Evolutionary conservation across 2,329 filamentous ascomycete species (phyloP).

Genomic region (Metarhizium brunneum): DNA sequence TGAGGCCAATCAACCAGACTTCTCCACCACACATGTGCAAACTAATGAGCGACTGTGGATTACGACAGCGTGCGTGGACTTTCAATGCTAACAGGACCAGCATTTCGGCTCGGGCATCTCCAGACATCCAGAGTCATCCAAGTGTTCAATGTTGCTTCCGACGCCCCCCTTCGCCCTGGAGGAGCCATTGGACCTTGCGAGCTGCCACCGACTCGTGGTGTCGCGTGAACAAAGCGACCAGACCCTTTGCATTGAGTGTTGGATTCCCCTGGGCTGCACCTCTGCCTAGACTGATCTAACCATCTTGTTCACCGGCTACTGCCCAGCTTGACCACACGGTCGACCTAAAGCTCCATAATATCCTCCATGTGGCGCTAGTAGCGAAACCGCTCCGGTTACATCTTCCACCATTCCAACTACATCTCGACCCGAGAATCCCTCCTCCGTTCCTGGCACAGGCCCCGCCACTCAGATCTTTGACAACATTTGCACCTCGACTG

Average conservation of each 20-base stretch:
- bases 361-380: slow-evolving; percentile 1
- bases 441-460: slow-evolving; percentile 26
- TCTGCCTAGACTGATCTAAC: no score
- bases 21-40: no score
- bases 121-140: no score
- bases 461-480: slow-evolving; percentile 11
- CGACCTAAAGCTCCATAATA: slow-evolving; percentile 1
- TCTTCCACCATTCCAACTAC: slow-evolving; percentile 25
- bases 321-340: neutral
- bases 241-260: no score
- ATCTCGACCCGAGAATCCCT: slow-evolving; percentile 24
- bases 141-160: no score
- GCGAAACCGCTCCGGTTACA: neutral
- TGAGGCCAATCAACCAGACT: no score
- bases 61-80: no score
- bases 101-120: no score
- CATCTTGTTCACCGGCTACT: neutral
- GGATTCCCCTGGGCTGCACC: no score
- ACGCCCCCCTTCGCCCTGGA: no score
- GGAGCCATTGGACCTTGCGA: neutral
- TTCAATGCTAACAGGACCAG: no score
- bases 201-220: neutral
- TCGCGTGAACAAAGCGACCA: neutral
- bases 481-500: slow-evolving; percentile 14
- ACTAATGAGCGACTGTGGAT: no score